phyloP scores from a whole-genome alignment of 2,329 filamentous ascomycete species.

The Scedosporium boydii region DNA sequence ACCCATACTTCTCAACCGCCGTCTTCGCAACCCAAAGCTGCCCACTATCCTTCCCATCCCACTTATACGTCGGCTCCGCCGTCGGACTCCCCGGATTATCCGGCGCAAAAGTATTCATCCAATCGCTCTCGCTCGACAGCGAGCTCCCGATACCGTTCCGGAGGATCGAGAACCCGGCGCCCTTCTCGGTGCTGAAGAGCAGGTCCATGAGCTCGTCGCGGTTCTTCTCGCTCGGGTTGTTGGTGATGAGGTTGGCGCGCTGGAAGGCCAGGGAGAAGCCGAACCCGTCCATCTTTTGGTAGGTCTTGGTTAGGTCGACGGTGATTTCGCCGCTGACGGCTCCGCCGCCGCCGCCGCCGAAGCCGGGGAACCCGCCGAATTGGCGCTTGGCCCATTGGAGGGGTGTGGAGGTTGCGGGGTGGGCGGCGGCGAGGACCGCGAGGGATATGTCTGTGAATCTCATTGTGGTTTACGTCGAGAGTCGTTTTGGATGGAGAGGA shows the following conservation, averaged over 20 bases:
- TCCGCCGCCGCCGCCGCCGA: constrained; percentile 2
- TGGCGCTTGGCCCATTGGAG: constrained; percentile 5
- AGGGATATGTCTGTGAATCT: constrained; percentile 4
- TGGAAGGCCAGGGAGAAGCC: constrained; percentile 39
- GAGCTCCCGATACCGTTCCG: constrained; percentile 37
- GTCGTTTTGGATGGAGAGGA: not conserved
- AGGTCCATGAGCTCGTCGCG: constrained; percentile 29
- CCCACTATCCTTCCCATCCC: constrained; percentile 35
- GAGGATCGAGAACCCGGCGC: constrained; percentile 40
- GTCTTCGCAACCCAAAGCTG: constrained; percentile 43
- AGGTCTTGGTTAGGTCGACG: constrained; percentile 16
- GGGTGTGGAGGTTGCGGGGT: not conserved
- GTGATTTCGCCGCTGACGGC: constrained; percentile 17
- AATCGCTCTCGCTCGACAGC: constrained; percentile 24
- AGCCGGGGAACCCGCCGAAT: not conserved
- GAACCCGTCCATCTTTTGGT: constrained; percentile 35
- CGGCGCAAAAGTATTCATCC: constrained; percentile 18
- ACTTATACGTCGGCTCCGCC: constrained; percentile 30
- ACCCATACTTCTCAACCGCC: constrained; percentile 27
- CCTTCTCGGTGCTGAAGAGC: constrained; percentile 32
- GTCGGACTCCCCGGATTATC: constrained; percentile 31
- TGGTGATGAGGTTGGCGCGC: constrained; percentile 16
- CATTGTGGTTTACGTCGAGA: not conserved
- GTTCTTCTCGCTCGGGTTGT: constrained; percentile 14
- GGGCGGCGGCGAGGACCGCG: not conserved